phyloP scores from a whole-genome alignment of 73 alveolate species.

The Symbiodinium natans region DNA sequence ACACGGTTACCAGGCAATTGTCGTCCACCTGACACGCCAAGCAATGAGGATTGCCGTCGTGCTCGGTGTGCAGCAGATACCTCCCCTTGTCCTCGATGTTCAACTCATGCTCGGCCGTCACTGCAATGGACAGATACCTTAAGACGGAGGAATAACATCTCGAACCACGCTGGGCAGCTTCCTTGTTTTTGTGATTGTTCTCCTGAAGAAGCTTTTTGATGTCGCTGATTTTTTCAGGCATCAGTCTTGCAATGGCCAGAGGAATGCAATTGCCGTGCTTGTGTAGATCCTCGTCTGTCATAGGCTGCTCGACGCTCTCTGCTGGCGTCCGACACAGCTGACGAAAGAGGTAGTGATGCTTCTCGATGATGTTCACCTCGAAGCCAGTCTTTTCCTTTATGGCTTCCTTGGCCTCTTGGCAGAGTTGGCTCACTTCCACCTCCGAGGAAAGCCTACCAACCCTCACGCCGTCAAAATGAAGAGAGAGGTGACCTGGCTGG shows the following conservation, averaged over 20 bases:
- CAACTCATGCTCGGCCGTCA: background rate
- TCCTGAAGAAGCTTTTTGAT: background rate
- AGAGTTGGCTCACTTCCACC: background rate
- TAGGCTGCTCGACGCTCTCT: background rate
- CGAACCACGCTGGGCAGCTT: background rate
- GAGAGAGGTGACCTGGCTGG: background rate
- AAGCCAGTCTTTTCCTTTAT: background rate
- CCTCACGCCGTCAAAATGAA: conserved; percentile 25
- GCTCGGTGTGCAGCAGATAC: background rate
- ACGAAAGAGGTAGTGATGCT: background rate
- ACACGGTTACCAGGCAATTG: background rate
- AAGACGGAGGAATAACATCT: background rate
- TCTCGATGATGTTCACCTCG: background rate
- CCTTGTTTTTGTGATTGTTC: background rate
- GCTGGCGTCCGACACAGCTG: background rate
- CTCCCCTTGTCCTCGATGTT: background rate
- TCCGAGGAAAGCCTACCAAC: background rate
- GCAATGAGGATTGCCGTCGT: background rate
- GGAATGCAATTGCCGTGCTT: conserved; percentile 13
- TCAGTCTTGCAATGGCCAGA: background rate
- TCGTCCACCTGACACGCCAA: background rate
- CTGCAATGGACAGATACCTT: too few relatives aligned
- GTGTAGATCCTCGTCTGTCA: background rate
- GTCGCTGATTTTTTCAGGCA: background rate
- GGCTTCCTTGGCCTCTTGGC: background rate